phyloP scores from a whole-genome alignment of 164 flowering plant genomes.

The Protea cynaroides region DNA sequence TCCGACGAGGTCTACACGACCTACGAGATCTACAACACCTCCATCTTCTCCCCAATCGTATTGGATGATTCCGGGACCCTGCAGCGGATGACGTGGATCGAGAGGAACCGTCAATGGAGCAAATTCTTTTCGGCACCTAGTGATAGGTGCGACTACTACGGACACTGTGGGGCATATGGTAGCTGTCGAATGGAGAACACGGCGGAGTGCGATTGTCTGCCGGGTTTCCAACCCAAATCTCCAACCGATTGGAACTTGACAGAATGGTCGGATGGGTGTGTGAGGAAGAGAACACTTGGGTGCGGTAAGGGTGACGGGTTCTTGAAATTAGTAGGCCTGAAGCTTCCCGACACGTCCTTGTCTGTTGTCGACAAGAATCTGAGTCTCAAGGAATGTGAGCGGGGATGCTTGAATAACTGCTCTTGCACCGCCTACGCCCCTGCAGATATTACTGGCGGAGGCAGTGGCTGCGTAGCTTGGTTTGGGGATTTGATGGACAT shows the following conservation, averaged over 20 bases:
- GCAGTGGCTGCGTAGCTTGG: conserved; percentile 29
- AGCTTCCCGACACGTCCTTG: conserved; percentile 29
- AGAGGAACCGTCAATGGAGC: conserved; percentile 14
- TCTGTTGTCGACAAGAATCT: neutral
- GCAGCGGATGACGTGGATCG: conserved; percentile 16
- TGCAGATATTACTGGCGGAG: conserved; percentile 6
- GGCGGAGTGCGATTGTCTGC: conserved; percentile 22
- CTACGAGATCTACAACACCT: neutral
- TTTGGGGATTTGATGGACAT: conserved; percentile 23
- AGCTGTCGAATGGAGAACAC: conserved; percentile 11
- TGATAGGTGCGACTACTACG: conserved; percentile 29
- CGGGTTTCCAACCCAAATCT: conserved; percentile 33
- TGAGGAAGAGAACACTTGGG: conserved; percentile 9
- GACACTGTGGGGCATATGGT: conserved; percentile 22
- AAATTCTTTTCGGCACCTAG: conserved; percentile 12
- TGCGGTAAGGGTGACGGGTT: conserved; percentile 31
- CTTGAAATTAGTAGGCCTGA: conserved; percentile 10
- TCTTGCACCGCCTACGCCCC: conserved; percentile 33
- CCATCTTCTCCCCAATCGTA: conserved; percentile 13
- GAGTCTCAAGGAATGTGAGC: conserved; percentile 20
- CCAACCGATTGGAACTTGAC: conserved; percentile 26
- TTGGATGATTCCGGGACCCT: conserved; percentile 13
- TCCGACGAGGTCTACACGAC: conserved; percentile 11
- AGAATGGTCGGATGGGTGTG: conserved; percentile 40
- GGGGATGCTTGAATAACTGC: conserved; percentile 32